Evolutionary conservation across 2,329 filamentous ascomycete genomes (phyloP).

Genomic region (Acrocalymma vagum): DNA sequence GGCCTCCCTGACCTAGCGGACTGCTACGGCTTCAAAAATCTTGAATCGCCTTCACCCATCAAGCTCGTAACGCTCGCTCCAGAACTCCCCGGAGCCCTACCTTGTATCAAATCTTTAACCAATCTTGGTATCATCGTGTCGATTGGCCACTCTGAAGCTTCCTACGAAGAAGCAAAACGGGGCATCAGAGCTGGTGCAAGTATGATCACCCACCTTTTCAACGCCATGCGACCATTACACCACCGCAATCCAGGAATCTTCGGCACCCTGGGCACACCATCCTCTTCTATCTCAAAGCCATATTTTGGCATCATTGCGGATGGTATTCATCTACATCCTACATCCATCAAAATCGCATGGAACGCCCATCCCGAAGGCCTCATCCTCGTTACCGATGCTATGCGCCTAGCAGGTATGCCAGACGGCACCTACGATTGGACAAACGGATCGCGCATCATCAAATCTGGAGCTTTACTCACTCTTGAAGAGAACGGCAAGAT

Average conservation of each 20-base stretch:
- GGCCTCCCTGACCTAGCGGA: slow-evolving; percentile 71
- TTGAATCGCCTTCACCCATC: slow-evolving; percentile 62
- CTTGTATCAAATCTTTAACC: slow-evolving; percentile 71
- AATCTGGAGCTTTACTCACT: slow-evolving; percentile 75
- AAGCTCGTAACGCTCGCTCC: slow-evolving; percentile 89
- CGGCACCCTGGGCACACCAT: slow-evolving; percentile 73
- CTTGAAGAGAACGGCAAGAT: slow-evolving; percentile 75
- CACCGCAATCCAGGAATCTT: slow-evolving; percentile 93
- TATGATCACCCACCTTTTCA: slow-evolving; percentile 95
- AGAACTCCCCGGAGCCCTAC: slow-evolving; percentile 75
- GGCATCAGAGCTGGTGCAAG: slow-evolving; percentile 79
- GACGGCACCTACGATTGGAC: slow-evolving; percentile 89
- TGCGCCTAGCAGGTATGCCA: slow-evolving; percentile 84
- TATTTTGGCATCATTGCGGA: slow-evolving; percentile 92
- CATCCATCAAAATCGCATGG: slow-evolving; percentile 88
- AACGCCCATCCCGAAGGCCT: slow-evolving; percentile 85
- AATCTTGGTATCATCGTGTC: slow-evolving; percentile 76
- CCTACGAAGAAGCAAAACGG: slow-evolving; percentile 79
- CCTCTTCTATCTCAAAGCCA: slow-evolving; percentile 59
- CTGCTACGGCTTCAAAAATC: slow-evolving; percentile 77
- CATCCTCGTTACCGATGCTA: slow-evolving; percentile 91
- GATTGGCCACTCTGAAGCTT: slow-evolving; percentile 87
- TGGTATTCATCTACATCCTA: slow-evolving; percentile 88
- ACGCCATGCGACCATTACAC: slow-evolving; percentile 89
- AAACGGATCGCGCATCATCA: slow-evolving; percentile 73